A percentile compares a stretch with the other conserved stretches of the same genome.
phyloP scores from a whole-genome alignment of 1,284 basidiomycete species.

The Boletus sp. region DNA sequence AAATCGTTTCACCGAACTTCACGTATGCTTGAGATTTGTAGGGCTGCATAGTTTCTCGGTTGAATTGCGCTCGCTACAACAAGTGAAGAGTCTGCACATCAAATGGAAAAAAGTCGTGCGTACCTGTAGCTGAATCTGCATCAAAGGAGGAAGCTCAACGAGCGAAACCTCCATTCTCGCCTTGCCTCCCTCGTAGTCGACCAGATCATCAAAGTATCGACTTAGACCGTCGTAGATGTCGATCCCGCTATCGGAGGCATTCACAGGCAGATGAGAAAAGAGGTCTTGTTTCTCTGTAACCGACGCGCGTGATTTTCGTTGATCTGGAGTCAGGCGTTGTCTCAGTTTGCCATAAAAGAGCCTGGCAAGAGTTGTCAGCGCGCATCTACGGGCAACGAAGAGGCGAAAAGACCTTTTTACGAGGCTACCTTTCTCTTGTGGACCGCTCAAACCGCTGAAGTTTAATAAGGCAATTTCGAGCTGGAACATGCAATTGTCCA shows the following conservation, averaged over 20 bases:
- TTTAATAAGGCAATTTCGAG: slow-evolving; percentile 88
- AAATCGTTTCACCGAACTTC: slow-evolving; percentile 82
- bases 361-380: slow-evolving; percentile 38
- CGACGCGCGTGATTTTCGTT: slow-evolving; percentile 49
- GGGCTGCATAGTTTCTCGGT: slow-evolving; percentile 81
- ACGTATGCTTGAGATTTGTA: slow-evolving; percentile 97
- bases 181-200: slow-evolving; percentile 85
- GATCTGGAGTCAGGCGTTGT: slow-evolving; percentile 61
- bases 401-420: slow-evolving; percentile 62
- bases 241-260: slow-evolving; percentile 81
- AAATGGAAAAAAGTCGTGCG: slow-evolving; percentile 15
- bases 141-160: slow-evolving; percentile 81
- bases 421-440: slow-evolving; percentile 60
- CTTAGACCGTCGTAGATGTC: slow-evolving; percentile 94
- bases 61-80: slow-evolving; percentile 89
- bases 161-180: slow-evolving; percentile 87
- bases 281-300: slow-evolving; percentile 84
- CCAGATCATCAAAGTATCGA: slow-evolving; percentile 86
- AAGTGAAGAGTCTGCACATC: background rate
- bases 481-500: slow-evolving; percentile 99
- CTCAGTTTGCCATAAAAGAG: slow-evolving; percentile 86
- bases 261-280: slow-evolving; percentile 92
- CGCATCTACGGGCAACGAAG: background rate
- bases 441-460: slow-evolving; percentile 60
- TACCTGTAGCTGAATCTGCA: slow-evolving; percentile 95